Evolutionary conservation across 2,329 filamentous ascomycete species (phyloP).

Genomic region (Cryphonectria naterciae): DNA sequence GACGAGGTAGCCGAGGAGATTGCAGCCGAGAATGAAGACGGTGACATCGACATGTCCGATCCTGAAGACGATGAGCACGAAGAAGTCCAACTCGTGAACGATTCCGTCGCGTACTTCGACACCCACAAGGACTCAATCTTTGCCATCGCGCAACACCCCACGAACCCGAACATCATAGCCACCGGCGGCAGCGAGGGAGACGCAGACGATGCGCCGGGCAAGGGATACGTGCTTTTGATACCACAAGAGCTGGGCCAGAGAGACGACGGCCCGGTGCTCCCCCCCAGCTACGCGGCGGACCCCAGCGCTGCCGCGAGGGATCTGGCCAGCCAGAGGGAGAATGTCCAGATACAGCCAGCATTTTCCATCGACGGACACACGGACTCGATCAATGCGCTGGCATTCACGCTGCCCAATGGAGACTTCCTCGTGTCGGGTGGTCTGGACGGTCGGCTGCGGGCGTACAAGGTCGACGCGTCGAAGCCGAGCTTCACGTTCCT

Average conservation of each 20-base stretch:
- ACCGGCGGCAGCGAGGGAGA: constrained; percentile 77
- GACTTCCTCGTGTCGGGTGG: constrained; percentile 87
- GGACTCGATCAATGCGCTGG: constrained; percentile 85
- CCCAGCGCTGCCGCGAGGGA: constrained; percentile 48
- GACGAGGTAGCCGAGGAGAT: constrained; percentile 82
- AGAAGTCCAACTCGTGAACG: constrained; percentile 84
- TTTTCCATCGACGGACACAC: constrained; percentile 85
- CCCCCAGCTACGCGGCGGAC: constrained; percentile 72
- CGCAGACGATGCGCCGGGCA: constrained; percentile 67
- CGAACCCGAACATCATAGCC: constrained; percentile 75
- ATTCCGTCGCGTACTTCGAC: constrained; percentile 93
- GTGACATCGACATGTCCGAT: constrained; percentile 38
- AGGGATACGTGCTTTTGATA: constrained; percentile 68
- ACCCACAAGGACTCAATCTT: constrained; percentile 89
- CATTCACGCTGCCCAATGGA: constrained; percentile 82
- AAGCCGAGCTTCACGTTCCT: constrained; percentile 63
- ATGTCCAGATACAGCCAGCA: constrained; percentile 65
- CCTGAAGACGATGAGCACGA: constrained; percentile 52
- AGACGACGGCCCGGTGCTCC: constrained; percentile 80
- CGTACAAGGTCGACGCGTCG: constrained; percentile 60
- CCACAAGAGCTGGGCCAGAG: constrained; percentile 19
- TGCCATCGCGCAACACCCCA: constrained; percentile 90
- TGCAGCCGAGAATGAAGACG: constrained; percentile 58
- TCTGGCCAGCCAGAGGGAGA: constrained; percentile 37
- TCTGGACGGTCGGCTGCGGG: constrained; percentile 80